Percentiles rank a stretch among this genome's conserved stretches.
Evolutionary conservation across 192 early-diverging fungal genomes (phyloP).

Genomic region (Backusella liffmaniae): DNA sequence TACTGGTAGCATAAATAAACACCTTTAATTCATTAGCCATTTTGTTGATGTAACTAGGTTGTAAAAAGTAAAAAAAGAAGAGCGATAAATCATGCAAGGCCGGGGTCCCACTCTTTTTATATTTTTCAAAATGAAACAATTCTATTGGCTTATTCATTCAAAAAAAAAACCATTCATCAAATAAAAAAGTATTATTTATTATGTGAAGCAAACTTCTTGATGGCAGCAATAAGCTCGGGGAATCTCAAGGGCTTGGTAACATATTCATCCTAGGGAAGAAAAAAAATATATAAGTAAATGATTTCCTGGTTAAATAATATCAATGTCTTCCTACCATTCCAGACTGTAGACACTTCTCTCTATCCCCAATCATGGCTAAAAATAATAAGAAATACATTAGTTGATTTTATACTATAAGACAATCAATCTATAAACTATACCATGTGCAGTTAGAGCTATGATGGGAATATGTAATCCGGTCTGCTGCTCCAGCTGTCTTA

Average conservation of each 20-base stretch:
- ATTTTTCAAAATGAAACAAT: background rate
- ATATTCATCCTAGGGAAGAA: constrained; percentile 46
- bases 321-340: constrained; percentile 60
- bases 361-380: constrained; percentile 85
- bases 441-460: constrained; percentile 80
- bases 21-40: constrained; percentile 48
- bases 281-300: background rate
- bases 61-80: background rate
- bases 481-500: constrained; percentile 59
- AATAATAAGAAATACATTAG: background rate
- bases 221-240: constrained; percentile 63
- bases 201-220: constrained; percentile 59
- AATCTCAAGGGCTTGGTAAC: constrained; percentile 64
- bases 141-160: background rate
- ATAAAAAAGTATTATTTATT: background rate
- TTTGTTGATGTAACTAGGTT: constrained; percentile 9
- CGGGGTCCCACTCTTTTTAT: background rate
- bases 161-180: background rate
- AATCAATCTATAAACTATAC: background rate
- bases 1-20: constrained; percentile 40
- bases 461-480: constrained; percentile 64
- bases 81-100: background rate
- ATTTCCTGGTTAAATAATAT: background rate
- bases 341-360: constrained; percentile 78
- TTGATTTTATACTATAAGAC: background rate